Base-by-base conservation (phyloP, 352 stramenopile genomes). In the Globisporangium paroecandrum region DNA sequence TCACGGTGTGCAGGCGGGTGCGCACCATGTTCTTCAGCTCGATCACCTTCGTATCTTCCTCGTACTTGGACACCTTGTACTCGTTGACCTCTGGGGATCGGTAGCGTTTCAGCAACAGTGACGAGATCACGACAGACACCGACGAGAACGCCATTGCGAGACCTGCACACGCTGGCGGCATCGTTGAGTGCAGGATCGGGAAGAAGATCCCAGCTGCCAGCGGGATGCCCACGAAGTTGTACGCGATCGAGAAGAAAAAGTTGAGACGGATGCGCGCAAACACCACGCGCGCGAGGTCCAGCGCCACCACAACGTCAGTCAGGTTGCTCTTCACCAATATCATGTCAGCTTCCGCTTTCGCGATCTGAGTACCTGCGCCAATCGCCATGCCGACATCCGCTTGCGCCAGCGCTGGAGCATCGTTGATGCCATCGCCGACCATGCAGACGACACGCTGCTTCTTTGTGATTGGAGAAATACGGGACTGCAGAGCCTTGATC, bases 371-470 rank as follows among this genome's bases (percentile, higher is more conserved):
- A 15, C 94, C 95, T 4, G 94, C 90, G 29, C 93, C 95, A 46
- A 96, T 94, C 1, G 95, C 94, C 76, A 98, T 94, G 8, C 95
- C 94, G 4, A 98, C 80, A 69, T 98, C 91, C 12, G 94, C 91
- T 61, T 97, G 87, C 7, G 91, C 89, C 10, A 98, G 70, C 1
- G 96, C 94, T 12, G 95, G 95, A 7, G 93, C 94, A 77, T 99
- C 96, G 75, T 98, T 99, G 58, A 99, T 97, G 32, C 95, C 95
- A 66, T 98, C 94, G 25, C 95, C 94, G 58, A 97, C 87, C 85
- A 98, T 97, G 47, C 85, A 92, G 10, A 98, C 77, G 18, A 98
- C 82, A 55, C 90, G 81, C 27, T 87, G 77, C 66, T 86, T 91
- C 69, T 81, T 70, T 1, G 88, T 97, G n/a, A 82, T 13, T 1